phyloP scores from a whole-genome alignment of 2,329 filamentous ascomycete genomes.

The Aspergillus sp. region DNA sequence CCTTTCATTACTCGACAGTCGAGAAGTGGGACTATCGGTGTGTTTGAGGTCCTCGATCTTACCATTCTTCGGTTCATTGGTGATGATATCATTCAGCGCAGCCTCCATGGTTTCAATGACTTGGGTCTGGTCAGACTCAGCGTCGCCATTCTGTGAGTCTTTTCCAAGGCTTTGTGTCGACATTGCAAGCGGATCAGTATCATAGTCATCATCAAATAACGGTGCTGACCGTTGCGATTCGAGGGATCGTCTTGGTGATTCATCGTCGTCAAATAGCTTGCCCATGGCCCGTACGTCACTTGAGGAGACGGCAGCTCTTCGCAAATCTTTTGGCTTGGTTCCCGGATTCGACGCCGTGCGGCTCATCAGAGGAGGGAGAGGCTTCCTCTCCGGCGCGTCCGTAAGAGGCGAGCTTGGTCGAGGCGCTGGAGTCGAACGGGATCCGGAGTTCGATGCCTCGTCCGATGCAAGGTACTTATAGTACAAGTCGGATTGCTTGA shows the following conservation, averaged over 20 bases:
- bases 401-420: conserved; percentile 17
- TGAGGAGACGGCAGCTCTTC: conserved; percentile 60
- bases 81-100: conserved; percentile 89
- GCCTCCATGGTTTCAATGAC: conserved; percentile 92
- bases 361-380: conserved; percentile 44
- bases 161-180: conserved; percentile 80
- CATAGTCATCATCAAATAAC: conserved; percentile 79
- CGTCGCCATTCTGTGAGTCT: conserved; percentile 57
- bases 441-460: conserved; percentile 50
- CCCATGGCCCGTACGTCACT: conserved; percentile 55
- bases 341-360: conserved; percentile 50
- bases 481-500: conserved; percentile 90
- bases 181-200: conserved; percentile 67
- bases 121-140: conserved; percentile 63
- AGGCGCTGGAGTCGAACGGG: conserved; percentile 19
- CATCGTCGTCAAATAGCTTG: conserved; percentile 45
- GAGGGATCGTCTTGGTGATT: conserved; percentile 63
- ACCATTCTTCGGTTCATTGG: conserved; percentile 60
- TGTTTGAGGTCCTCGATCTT: conserved; percentile 37
- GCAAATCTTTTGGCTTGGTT: conserved; percentile 51
- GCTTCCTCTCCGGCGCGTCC: conserved; percentile 36
- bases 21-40: conserved; percentile 35
- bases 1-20: conserved; percentile 55
- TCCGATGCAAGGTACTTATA: conserved; percentile 94
- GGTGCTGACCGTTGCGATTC: conserved; percentile 61